Percentiles rank a stretch among this genome's conserved stretches.
Evolutionary conservation across 306 rosid genomes (phyloP).

Genomic region (Trifolium pratense): DNA sequence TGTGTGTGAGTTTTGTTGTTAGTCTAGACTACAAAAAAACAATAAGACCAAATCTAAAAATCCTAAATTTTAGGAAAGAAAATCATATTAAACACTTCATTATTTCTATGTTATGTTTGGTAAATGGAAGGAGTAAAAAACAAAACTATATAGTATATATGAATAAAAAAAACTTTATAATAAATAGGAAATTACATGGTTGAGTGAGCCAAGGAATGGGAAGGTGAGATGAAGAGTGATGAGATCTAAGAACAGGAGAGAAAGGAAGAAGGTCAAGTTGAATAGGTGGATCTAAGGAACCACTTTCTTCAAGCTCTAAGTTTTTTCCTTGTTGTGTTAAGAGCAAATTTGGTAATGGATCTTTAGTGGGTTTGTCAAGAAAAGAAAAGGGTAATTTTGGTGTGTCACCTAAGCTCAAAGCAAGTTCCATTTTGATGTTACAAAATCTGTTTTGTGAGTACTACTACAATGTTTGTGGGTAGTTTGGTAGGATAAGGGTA

Average conservation of each 20-base stretch:
- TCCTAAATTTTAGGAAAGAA: not conserved
- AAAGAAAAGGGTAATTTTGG: slow-evolving; percentile 54
- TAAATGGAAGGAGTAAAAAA: not conserved
- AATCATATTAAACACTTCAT: not conserved
- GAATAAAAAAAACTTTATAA: not conserved
- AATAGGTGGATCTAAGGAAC: slow-evolving; percentile 73
- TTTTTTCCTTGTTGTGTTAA: slow-evolving; percentile 33
- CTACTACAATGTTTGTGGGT: not conserved
- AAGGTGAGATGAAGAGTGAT: slow-evolving; percentile 48
- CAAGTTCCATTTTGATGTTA: slow-evolving; percentile 67
- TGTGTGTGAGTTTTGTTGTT: no score
- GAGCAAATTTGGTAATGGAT: slow-evolving; percentile 57
- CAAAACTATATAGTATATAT: not conserved
- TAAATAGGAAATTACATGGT: slow-evolving; percentile 49
- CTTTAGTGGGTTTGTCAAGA: slow-evolving; percentile 48
- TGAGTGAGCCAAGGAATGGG: slow-evolving; percentile 74
- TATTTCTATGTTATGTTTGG: not conserved
- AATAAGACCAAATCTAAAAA: no score
- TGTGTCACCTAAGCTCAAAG: slow-evolving; percentile 83
- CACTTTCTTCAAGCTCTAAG: slow-evolving; percentile 15
- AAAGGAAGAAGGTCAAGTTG: slow-evolving; percentile 79
- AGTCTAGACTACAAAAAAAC: no score
- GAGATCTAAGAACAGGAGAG: slow-evolving; percentile 66
- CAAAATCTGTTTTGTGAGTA: not conserved
- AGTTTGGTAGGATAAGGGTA: not conserved